A percentile compares a stretch with the other conserved stretches of the same genome.
phyloP scores from a whole-genome alignment of 768 basidiomycete genomes.

The Galerina marginata region DNA sequence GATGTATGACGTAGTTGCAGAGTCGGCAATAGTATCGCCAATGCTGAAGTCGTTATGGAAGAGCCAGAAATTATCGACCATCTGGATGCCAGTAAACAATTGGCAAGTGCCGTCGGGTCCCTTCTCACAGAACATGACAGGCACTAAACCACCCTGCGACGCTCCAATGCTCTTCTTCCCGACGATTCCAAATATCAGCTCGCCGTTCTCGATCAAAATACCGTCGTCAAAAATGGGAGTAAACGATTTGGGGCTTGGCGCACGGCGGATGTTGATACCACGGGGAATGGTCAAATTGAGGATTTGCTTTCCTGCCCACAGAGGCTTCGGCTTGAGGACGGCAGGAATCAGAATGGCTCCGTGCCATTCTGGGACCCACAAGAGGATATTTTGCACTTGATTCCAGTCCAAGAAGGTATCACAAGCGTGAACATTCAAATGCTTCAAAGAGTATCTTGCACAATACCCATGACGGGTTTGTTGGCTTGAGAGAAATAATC shows the following conservation, averaged over 20 bases:
- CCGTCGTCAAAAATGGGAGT: slow-evolving; percentile 92
- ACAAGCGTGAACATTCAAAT: slow-evolving; percentile 96
- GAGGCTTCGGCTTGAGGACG: slow-evolving; percentile 90
- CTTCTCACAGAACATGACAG: slow-evolving; percentile 97
- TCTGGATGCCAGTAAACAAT: slow-evolving; percentile 93
- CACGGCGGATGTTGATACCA: slow-evolving; percentile 91
- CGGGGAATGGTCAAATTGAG: slow-evolving; percentile 90
- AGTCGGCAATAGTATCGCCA: slow-evolving; percentile 96
- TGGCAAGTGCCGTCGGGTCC: slow-evolving; percentile 90
- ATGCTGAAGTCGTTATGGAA: slow-evolving; percentile 99
- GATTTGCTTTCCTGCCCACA: slow-evolving; percentile 99
- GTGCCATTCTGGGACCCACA: slow-evolving; percentile 99
- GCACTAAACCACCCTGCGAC: slow-evolving; percentile 91
- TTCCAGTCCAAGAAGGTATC: slow-evolving; percentile 97
- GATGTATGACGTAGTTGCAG: slow-evolving; percentile 85
- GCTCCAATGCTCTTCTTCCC: slow-evolving; percentile 98
- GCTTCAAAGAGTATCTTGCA: slow-evolving; percentile 97
- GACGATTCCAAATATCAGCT: slow-evolving; percentile 92
- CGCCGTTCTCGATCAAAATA: slow-evolving; percentile 95
- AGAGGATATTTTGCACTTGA: slow-evolving; percentile 94
- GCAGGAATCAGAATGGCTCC: slow-evolving; percentile 90
- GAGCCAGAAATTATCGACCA: slow-evolving; percentile 97
- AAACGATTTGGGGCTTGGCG: slow-evolving; percentile 76
- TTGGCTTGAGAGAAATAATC: slow-evolving; percentile 99
- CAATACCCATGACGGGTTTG: slow-evolving; percentile 98